Evolutionary conservation across 768 basidiomycete genomes (phyloP).

Genomic region (Amanita inopinata): DNA sequence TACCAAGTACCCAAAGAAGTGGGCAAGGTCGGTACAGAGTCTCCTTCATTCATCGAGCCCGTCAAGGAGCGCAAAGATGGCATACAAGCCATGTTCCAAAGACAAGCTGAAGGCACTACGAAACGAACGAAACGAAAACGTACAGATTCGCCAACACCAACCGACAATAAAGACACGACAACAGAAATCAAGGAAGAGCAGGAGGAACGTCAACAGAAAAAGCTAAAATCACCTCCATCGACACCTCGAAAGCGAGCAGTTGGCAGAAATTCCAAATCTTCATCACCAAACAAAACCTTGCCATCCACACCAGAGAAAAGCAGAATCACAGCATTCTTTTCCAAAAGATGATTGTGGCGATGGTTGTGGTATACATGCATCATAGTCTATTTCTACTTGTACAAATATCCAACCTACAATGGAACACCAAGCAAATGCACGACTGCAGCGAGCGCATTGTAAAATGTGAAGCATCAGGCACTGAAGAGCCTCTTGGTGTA

Average conservation of each 20-base stretch:
- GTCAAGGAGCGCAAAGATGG: slow-evolving; percentile 75
- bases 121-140: slow-evolving; percentile 8
- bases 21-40: slow-evolving; percentile 83
- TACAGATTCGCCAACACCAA: neutral
- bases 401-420: neutral
- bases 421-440: neutral
- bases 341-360: slow-evolving; percentile 2
- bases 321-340: slow-evolving; percentile 7
- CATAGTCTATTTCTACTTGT: neutral
- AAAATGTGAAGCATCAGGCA: neutral
- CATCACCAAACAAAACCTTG: neutral
- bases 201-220: neutral
- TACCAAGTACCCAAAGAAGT: slow-evolving; percentile 87
- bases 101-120: slow-evolving; percentile 27
- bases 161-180: neutral
- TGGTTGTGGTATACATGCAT: too few species aligned
- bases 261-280: neutral
- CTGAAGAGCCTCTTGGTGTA: slow-evolving; percentile 30
- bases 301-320: neutral
- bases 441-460: neutral
- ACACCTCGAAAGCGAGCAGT: neutral
- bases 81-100: slow-evolving; percentile 74
- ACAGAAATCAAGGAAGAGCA: neutral
- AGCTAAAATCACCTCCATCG: neutral
- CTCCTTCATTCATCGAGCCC: slow-evolving; percentile 73